Base-by-base conservation (phyloP, 2,329 filamentous ascomycete genomes). In the Trichoderma guizhouense region DNA sequence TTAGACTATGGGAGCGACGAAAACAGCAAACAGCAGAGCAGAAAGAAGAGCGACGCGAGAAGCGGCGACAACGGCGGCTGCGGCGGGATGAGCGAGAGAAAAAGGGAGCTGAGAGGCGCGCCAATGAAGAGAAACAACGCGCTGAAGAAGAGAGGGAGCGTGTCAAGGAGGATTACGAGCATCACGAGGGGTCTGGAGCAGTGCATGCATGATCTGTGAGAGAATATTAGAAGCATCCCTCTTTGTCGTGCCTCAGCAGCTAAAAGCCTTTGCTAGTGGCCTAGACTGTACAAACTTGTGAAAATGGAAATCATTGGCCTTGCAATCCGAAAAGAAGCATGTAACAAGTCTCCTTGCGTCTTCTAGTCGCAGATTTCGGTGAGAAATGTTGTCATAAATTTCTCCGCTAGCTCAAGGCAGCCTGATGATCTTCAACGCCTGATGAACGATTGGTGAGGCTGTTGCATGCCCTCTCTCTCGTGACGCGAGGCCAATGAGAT, bases 271-370 rank as follows among this genome's bases (percentile, higher is more conserved):
- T 47, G 18, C 43, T 21, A 47, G 43, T 21, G 43, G 43, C 43
- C 3, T 5, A 1, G 43, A 36, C 1, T 36, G 34, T 7, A 3
- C 1, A 36, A 36, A 36, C 34, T 36, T 7, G 34, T 14, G 12
- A 36, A 36, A 3, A n/a, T 47, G 15, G 4, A 5, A 7, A 47
- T 47, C 18, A 5, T 5, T 11, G 39, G 39, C 18, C 1, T n/a
- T n/a, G 0, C 1, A 18, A 18, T 5, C 18, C 2, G 2, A 3
- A 47, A 5, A 47, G 39, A 30, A 30, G 0, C 28, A 1, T 8
- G 28, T 30, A 7, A 30, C 8, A 30, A 11, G 39, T 47, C 39
- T 9, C 18, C 4, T n/a, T n/a, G 36, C 14, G 36, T 39, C 36
- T 39, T 39, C 1, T 47, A 2, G 39, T n/a, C 3, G 39, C 18